Evolutionary conservation across 495 filamentous ascomycete species (phyloP).

Genomic region (Penicillium manginii): DNA sequence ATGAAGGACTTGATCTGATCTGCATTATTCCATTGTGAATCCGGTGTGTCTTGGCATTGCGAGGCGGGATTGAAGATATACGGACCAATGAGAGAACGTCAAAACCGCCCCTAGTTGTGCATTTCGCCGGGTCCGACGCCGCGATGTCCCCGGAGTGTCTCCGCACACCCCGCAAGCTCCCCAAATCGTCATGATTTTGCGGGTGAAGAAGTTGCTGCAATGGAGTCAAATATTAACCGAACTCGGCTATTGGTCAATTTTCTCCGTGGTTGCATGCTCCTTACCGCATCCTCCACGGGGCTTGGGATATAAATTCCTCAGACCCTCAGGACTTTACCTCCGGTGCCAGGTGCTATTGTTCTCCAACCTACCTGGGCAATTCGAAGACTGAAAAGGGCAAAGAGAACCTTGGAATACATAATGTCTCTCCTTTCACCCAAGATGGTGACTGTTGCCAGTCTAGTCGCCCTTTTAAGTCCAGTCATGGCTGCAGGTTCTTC

Average conservation of each 20-base stretch:
- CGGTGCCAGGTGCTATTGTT: background rate
- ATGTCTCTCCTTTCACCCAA: conserved; percentile 11
- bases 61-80: conserved; percentile 11
- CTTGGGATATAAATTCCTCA: background rate
- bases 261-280: background rate
- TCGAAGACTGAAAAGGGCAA: background rate
- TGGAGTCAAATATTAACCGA: background rate
- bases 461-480: conserved; percentile 10
- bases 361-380: background rate
- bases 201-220: background rate
- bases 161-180: conserved; percentile 6
- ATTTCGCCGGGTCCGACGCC: conserved; percentile 7
- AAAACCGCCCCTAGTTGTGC: conserved; percentile 24
- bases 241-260: background rate
- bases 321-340: background rate
- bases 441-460: conserved; percentile 5
- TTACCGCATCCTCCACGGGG: conserved; percentile 5
- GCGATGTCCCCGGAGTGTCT: conserved; percentile 3
- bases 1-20: background rate
- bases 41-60: conserved; percentile 10
- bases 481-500: conserved; percentile 2
- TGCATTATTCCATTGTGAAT: background rate
- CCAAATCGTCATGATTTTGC: conserved; percentile 1
- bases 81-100: conserved; percentile 17
- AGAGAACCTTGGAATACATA: background rate